Percentiles rank a stretch among this genome's conserved stretches.
Evolutionary conservation across 306 rosid species (phyloP).

Genomic region (Medicago lupulina): DNA sequence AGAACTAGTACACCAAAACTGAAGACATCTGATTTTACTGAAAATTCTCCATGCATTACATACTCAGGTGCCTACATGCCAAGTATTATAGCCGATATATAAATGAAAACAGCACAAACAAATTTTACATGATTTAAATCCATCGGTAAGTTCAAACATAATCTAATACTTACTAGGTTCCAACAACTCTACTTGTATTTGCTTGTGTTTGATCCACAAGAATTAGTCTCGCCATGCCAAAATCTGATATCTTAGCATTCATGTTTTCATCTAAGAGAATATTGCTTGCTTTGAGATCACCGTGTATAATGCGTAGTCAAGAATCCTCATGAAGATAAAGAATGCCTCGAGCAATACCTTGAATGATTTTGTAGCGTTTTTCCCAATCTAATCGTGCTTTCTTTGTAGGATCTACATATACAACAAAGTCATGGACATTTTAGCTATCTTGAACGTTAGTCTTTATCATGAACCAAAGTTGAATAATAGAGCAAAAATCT

Average conservation of each 20-base stretch:
- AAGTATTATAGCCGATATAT: background rate
- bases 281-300: background rate
- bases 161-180: constrained; percentile 8
- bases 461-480: background rate
- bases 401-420: constrained; percentile 8
- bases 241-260: constrained; percentile 23
- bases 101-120: background rate
- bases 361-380: background rate
- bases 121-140: background rate
- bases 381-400: background rate
- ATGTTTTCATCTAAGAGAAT: constrained; percentile 14
- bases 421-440: background rate
- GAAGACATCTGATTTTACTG: constrained; percentile 14
- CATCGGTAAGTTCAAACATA: background rate
- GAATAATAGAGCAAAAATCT: background rate
- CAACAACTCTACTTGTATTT: background rate
- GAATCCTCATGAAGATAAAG: constrained; percentile 26
- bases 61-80: constrained; percentile 31
- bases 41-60: background rate
- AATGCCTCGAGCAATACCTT: constrained; percentile 1
- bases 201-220: constrained; percentile 3
- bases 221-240: constrained; percentile 19
- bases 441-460: background rate
- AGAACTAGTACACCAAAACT: constrained; percentile 30
- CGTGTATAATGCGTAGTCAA: background rate